Evolutionary conservation across 2,329 filamentous ascomycete species (phyloP), one percentile per base, ranked within the genome.

Genomic region (Ophiostoma populinum): DNA sequence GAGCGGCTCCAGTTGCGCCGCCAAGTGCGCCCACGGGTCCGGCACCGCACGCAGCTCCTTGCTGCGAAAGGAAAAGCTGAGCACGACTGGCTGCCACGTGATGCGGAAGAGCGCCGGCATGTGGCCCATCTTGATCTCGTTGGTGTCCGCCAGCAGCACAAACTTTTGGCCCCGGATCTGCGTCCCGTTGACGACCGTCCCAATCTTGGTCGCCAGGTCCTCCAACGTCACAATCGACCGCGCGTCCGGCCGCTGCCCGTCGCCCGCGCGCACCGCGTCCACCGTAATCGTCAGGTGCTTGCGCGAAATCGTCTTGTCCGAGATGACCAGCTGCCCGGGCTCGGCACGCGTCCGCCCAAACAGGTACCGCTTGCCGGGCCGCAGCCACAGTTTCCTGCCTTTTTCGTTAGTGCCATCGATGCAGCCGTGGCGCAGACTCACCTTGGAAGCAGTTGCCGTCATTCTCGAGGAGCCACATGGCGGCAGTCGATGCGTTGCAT

Each of bases 251-350:
- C 72, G 67, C 40, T 70, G 66, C 36, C 74, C 80, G 49, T 81
- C 72, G 32, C 72, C 76, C 11, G 73, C 58, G 26, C 62, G 57
- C 24, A 87, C 76, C 0, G 57, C 46, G 31, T 67, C 71, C 6
- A 95, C 72, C 27, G 73, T 66, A 34, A 98, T 75, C 21, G 75
- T 75, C 43, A 94, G 59, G 55, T 98, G 90, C 49, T 90, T 82
- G 38, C 87, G 69, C 21, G 90, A 98, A 32, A 98, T 80, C 1
- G 77, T 79, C 48, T 80, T 81, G 48, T 90, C 70, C 6, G 76
- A 70, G 45, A 93, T 80, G 17, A 69, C 73, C 45, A 80, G 58
- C 47, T 68, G 71, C 3, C 71, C 70, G 36, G 70, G 63, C 48
- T 79, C 73, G 38, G 67, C 65, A 41, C 67, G 67, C 24, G 80